phyloP scores from a whole-genome alignment of 805 yeast genomes.

The Cyberlindnera maritima region DNA sequence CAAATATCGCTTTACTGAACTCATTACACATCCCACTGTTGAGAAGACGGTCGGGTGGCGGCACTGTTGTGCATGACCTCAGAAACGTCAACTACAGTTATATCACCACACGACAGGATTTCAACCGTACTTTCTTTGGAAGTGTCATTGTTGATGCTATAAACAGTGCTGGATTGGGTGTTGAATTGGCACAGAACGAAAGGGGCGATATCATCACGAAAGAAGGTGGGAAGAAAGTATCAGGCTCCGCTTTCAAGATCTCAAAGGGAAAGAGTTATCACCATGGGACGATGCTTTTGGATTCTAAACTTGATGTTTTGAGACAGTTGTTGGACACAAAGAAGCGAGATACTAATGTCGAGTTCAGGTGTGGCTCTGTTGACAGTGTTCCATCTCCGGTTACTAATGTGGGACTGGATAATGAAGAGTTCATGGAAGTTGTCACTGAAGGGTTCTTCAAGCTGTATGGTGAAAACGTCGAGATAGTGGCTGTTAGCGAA shows the following conservation, averaged over 20 bases:
- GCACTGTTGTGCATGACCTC: constrained; percentile 90
- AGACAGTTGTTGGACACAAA: constrained; percentile 51
- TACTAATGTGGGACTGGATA: constrained; percentile 51
- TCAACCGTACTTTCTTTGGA: constrained; percentile 45
- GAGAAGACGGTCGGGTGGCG: constrained; percentile 90
- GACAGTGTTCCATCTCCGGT: constrained; percentile 83
- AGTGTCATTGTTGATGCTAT: constrained; percentile 39
- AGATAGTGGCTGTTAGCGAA: constrained; percentile 26
- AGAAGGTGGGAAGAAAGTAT: constrained; percentile 53
- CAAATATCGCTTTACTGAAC: constrained; percentile 55
- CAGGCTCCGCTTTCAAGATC: constrained; percentile 92
- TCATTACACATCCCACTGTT: constrained; percentile 58
- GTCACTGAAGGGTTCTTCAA: constrained; percentile 30
- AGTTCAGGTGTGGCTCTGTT: constrained; percentile 46
- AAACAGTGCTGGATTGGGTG: constrained; percentile 7
- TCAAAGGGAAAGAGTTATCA: constrained; percentile 82
- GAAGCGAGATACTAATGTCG: constrained; percentile 38
- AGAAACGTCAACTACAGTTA: constrained; percentile 88
- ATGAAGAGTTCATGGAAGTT: constrained; percentile 42
- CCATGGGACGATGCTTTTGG: constrained; percentile 92
- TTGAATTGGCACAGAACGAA: constrained; percentile 50
- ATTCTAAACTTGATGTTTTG: constrained; percentile 59
- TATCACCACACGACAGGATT: constrained; percentile 64
- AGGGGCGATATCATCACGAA: constrained; percentile 76
- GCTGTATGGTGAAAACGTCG: constrained; percentile 26